Percentiles rank a stretch among this genome's conserved stretches.
Evolutionary conservation across 2,329 filamentous ascomycete species (phyloP).

Genomic region (Diaporthe ilicicola): DNA sequence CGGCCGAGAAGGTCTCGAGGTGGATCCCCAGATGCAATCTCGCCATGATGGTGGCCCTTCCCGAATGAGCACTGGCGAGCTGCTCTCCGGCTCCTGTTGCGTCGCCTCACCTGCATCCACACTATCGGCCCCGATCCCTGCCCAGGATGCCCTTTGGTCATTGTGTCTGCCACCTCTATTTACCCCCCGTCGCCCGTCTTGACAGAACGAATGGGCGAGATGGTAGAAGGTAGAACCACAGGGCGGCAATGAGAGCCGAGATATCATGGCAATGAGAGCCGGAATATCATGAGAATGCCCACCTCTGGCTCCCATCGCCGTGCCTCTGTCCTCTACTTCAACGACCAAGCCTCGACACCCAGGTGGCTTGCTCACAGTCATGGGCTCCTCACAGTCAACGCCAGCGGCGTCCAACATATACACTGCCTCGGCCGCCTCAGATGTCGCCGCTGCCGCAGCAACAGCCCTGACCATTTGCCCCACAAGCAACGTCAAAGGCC

Average conservation of each 20-base stretch:
- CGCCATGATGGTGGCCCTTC: slow-evolving; percentile 9
- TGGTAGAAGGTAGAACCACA: neutral
- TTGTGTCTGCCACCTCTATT: neutral
- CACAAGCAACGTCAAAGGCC: slow-evolving; percentile 57
- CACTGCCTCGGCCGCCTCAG: slow-evolving; percentile 41
- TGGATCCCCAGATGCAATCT: slow-evolving; percentile 3
- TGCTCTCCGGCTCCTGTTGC: slow-evolving; percentile 6
- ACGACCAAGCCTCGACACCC: neutral
- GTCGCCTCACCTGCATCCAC: slow-evolving; percentile 1
- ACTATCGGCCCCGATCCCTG: slow-evolving; percentile 1
- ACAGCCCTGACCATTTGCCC: slow-evolving; percentile 53
- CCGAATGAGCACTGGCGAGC: neutral
- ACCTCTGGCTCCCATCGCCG: neutral
- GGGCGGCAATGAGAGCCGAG: neutral
- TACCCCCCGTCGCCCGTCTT: neutral
- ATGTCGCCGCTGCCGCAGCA: slow-evolving; percentile 50
- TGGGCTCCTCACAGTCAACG: slow-evolving; percentile 31
- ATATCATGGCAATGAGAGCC: neutral
- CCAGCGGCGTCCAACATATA: slow-evolving; percentile 31
- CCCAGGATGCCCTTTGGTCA: neutral
- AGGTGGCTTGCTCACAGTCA: neutral
- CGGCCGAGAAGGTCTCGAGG: slow-evolving; percentile 6
- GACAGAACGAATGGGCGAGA: neutral
- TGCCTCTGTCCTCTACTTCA: neutral
- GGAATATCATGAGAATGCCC: neutral